These are phyloP conservation scores for Aurinia saxatilis DNA, from an alignment of 345 rosid species.

Conservation along the genomic window DNA sequence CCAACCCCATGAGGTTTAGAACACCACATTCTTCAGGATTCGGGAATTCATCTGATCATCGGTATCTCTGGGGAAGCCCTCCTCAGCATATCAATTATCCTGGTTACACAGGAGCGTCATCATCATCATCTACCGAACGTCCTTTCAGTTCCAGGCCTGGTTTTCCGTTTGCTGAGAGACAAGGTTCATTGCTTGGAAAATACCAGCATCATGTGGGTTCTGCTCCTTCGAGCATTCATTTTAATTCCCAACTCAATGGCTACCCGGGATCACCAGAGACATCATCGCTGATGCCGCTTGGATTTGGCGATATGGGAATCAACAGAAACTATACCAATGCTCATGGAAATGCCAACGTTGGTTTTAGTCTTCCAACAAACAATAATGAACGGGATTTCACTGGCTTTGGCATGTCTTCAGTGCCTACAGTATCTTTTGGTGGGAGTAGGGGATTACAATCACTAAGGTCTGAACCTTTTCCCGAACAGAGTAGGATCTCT, in stretches of 20 bases:
- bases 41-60: conserved; percentile 74
- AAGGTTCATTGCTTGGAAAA: conserved; percentile 49
- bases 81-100: conserved; percentile 44
- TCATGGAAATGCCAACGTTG: conserved; percentile 34
- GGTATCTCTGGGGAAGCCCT: conserved; percentile 90
- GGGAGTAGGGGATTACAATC: conserved; percentile 47
- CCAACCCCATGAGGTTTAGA: conserved; percentile 43
- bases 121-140: conserved; percentile 48
- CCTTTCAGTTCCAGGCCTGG: conserved; percentile 47
- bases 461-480: conserved; percentile 39
- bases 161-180: conserved; percentile 44
- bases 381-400: conserved; percentile 47
- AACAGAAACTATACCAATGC: conserved; percentile 40
- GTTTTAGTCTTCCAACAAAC: conserved; percentile 37
- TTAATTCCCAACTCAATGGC: conserved; percentile 48
- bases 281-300: conserved; percentile 40
- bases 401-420: conserved; percentile 48
- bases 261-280: conserved; percentile 53
- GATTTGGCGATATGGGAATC: conserved; percentile 43
- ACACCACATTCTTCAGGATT: conserved; percentile 49
- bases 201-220: conserved; percentile 83
- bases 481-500: conserved; percentile 41
- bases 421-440: conserved; percentile 38
- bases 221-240: conserved; percentile 74
- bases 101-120: conserved; percentile 48